phyloP scores from a whole-genome alignment of 1,284 basidiomycete species.

The Moesziomyces sp. region DNA sequence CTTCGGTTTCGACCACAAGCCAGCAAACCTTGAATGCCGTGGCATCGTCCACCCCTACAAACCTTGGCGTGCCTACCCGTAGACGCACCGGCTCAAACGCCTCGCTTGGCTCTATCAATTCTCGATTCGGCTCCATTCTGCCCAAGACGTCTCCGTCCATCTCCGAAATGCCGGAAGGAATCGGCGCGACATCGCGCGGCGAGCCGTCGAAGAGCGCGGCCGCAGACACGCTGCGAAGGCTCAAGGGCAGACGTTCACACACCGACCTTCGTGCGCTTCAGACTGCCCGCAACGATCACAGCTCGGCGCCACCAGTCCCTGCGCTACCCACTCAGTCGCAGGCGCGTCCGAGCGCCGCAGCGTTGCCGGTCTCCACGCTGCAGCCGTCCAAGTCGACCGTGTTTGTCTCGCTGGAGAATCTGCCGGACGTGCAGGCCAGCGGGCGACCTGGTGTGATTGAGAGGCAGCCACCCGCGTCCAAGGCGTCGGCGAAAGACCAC shows the following conservation, averaged over 20 bases:
- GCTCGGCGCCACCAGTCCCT: constrained; percentile 3
- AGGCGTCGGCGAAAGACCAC: constrained; percentile 11
- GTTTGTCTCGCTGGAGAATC: constrained; percentile 21
- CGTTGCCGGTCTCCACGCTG: constrained; percentile 5
- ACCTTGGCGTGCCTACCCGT: constrained; percentile 2
- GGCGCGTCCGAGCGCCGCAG: background rate
- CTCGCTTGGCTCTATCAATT: constrained; percentile 16
- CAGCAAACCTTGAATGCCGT: constrained; percentile 18
- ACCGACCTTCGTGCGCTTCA: constrained; percentile 14
- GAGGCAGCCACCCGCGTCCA: background rate
- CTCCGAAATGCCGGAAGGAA: constrained; percentile 18
- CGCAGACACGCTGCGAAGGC: constrained; percentile 23
- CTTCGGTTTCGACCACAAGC: constrained; percentile 14
- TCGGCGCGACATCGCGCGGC: background rate
- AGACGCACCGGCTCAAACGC: constrained; percentile 27
- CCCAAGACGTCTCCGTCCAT: constrained; percentile 32
- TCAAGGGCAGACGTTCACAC: constrained; percentile 24
- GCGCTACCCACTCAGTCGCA: background rate
- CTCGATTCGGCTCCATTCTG: constrained; percentile 10
- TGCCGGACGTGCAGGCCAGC: constrained; percentile 9
- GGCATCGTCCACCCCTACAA: constrained; percentile 3
- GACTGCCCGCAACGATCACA: constrained; percentile 9
- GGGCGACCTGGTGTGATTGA: background rate
- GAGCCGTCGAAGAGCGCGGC: constrained; percentile 3
- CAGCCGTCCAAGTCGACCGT: constrained; percentile 15